Conservation (phyloP, 140 eudicot species). For the Anethum foeniculum region DNA sequence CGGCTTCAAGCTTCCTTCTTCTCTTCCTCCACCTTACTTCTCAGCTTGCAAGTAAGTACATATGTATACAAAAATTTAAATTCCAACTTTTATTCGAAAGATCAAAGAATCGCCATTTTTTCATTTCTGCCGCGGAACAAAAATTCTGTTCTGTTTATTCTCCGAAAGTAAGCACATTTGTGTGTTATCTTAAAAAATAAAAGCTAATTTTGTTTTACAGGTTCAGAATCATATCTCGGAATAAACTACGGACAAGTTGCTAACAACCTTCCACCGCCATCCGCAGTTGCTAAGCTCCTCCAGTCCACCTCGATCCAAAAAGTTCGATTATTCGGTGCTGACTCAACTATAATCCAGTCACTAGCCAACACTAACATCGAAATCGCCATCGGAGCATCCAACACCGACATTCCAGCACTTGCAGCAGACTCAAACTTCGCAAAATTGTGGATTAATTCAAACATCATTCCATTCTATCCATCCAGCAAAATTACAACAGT, state of each 20-base stretch:
- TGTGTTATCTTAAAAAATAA: neutral
- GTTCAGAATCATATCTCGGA: slow-evolving; percentile 62
- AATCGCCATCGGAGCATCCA: slow-evolving; percentile 52
- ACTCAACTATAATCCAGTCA: slow-evolving; percentile 52
- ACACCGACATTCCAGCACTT: slow-evolving; percentile 58
- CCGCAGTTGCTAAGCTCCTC: slow-evolving; percentile 50
- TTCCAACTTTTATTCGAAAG: neutral
- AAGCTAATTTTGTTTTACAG: slow-evolving; percentile 20
- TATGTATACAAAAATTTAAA: neutral
- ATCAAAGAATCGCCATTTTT: neutral
- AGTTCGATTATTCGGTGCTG: slow-evolving; percentile 58
- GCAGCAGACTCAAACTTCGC: slow-evolving; percentile 54
- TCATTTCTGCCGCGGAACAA: neutral
- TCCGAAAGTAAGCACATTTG: neutral
- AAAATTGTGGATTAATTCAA: slow-evolving; percentile 38
- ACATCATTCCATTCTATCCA: slow-evolving; percentile 58
- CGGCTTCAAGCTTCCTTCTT: neutral
- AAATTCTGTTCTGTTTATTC: neutral
- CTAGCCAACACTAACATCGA: slow-evolving; percentile 67
- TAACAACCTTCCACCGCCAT: slow-evolving; percentile 78
- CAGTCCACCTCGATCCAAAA: slow-evolving; percentile 56
- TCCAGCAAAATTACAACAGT: slow-evolving; percentile 51
- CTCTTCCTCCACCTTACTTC: neutral
- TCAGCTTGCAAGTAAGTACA: neutral
- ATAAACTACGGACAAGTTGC: slow-evolving; percentile 71